These are phyloP conservation scores for Aspergillus biplanus DNA, from an alignment of 495 filamentous ascomycete genomes.

Conservation along the genomic window DNA sequence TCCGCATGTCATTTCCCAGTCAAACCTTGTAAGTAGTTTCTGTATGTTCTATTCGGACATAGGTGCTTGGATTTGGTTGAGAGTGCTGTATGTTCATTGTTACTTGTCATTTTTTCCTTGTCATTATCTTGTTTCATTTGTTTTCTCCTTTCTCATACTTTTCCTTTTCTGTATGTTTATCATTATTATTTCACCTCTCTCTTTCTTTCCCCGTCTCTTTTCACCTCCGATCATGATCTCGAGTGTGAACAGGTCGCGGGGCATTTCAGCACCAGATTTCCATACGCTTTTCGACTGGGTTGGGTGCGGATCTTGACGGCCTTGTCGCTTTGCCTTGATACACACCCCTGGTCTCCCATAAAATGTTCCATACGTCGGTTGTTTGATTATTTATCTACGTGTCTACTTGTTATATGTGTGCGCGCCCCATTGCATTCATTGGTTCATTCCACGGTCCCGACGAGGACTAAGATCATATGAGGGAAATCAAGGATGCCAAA, in stretches of 20 bases:
- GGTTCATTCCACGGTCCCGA: slow-evolving; percentile 5
- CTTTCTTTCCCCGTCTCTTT: not conserved
- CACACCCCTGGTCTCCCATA: slow-evolving; percentile 19
- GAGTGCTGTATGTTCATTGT: slow-evolving; percentile 18
- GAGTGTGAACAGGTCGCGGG: slow-evolving; percentile 12
- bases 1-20: slow-evolving; percentile 22
- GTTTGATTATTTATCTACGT: slow-evolving; percentile 23
- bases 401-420: slow-evolving; percentile 8
- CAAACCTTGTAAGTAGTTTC: slow-evolving; percentile 30
- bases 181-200: slow-evolving; percentile 23
- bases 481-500: slow-evolving; percentile 20
- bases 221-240: slow-evolving; percentile 10
- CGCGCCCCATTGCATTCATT: slow-evolving; percentile 11
- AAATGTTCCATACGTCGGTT: slow-evolving; percentile 27
- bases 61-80: slow-evolving; percentile 19
- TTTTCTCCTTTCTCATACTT: slow-evolving; percentile 24
- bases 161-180: slow-evolving; percentile 25
- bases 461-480: slow-evolving; percentile 9
- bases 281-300: slow-evolving; percentile 24
- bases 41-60: slow-evolving; percentile 28
- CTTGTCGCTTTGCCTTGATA: slow-evolving; percentile 13
- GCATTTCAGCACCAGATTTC: slow-evolving; percentile 16
- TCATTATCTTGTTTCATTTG: slow-evolving; percentile 21
- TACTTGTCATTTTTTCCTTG: slow-evolving; percentile 1
- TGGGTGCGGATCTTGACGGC: not conserved